These are phyloP conservation scores for Phycomyces blakesleeanus DNA, from an alignment of 192 early-diverging fungal species.

Conservation along the genomic window DNA sequence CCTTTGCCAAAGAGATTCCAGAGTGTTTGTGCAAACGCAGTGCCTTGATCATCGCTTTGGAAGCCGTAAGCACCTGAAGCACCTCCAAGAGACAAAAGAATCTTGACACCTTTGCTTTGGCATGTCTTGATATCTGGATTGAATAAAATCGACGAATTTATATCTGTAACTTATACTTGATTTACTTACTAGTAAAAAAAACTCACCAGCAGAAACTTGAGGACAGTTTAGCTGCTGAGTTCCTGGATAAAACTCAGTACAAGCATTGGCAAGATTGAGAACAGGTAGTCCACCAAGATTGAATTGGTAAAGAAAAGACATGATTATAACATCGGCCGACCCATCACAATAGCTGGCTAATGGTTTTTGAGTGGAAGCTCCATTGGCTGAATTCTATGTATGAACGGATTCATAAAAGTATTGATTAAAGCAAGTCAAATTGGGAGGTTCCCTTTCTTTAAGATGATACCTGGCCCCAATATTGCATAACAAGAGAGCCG, in stretches of 20 bases:
- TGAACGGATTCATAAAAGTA: constrained; percentile 6
- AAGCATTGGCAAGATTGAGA: constrained; percentile 68
- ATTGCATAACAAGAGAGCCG: neutral
- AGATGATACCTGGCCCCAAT: neutral
- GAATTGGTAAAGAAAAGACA: constrained; percentile 61
- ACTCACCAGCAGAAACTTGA: constrained; percentile 43
- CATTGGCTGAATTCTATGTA: constrained; percentile 25
- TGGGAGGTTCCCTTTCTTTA: neutral
- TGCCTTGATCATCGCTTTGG: constrained; percentile 48
- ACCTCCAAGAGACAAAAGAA: constrained; percentile 72
- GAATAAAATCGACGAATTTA: neutral
- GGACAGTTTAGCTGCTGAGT: constrained; percentile 68
- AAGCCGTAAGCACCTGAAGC: constrained; percentile 64
- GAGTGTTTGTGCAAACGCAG: constrained; percentile 61
- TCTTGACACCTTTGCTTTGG: constrained; percentile 68
- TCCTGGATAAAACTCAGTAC: constrained; percentile 50
- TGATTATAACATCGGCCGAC: constrained; percentile 47
- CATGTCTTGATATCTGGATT: constrained; percentile 60
- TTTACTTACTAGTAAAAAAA: neutral
- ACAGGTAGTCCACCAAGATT: constrained; percentile 59
- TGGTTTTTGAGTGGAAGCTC: constrained; percentile 4
- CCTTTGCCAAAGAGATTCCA: constrained; percentile 79
- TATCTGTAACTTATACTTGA: neutral
- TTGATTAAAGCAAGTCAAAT: neutral
- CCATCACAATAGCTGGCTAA: constrained; percentile 60